phyloP scores from a whole-genome alignment of 2,329 filamentous ascomycete genomes.

The Sporothrix pallida region DNA sequence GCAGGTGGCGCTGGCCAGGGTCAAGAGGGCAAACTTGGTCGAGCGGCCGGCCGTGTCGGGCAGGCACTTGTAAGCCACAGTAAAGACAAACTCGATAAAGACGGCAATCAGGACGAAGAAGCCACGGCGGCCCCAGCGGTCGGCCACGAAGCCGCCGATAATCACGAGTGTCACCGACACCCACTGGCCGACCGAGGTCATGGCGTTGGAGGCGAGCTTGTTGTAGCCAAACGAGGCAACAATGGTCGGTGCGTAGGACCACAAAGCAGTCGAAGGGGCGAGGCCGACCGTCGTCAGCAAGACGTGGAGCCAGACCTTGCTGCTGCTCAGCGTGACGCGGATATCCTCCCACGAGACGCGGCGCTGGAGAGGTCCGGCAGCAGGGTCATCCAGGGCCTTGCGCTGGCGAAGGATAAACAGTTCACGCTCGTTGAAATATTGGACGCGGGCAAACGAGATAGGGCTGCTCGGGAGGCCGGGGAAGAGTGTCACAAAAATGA shows the following conservation, averaged over 20 bases:
- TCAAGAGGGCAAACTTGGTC: conserved; percentile 37
- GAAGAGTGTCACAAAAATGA: conserved; percentile 51
- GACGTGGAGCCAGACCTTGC: conserved; percentile 56
- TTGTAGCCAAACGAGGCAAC: conserved; percentile 60
- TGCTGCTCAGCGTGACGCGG: conserved; percentile 7
- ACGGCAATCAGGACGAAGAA: conserved; percentile 34
- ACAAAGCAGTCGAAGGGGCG: conserved; percentile 52
- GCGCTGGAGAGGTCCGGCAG: conserved; percentile 29
- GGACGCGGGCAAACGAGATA: conserved; percentile 48
- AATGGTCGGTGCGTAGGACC: conserved; percentile 55
- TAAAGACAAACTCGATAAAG: conserved; percentile 36
- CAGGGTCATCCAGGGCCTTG: conserved; percentile 52
- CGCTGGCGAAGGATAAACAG: conserved; percentile 51
- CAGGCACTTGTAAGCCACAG: conserved; percentile 38
- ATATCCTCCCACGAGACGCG: conserved; percentile 19
- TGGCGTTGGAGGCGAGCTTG: conserved; percentile 56
- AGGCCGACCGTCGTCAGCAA: conserved; percentile 49
- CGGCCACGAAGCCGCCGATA: conserved; percentile 31
- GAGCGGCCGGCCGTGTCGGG: conserved; percentile 29
- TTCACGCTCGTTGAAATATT: conserved; percentile 49
- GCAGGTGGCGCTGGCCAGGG: conserved; percentile 36
- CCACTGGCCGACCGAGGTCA: conserved; percentile 61
- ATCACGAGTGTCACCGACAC: conserved; percentile 52
- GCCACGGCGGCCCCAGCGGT: conserved; percentile 36
- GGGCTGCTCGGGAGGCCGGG: conserved; percentile 55